Conservation (phyloP, 2,329 filamentous ascomycete genomes). For the Ramularia endophylla region DNA sequence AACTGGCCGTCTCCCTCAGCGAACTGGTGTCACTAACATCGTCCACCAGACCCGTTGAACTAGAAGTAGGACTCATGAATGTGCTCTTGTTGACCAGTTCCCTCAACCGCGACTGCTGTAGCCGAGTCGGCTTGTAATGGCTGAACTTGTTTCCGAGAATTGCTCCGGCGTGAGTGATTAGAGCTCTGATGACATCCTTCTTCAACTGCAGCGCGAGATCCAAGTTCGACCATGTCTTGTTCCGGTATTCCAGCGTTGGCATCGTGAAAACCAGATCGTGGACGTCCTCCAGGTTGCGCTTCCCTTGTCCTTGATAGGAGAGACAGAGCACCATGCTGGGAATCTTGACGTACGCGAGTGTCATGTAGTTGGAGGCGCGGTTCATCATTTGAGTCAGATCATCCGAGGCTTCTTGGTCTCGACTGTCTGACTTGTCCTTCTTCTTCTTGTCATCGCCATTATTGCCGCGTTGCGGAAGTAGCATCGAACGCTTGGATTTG, state of each 20-base stretch:
- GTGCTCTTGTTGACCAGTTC: constrained; percentile 77
- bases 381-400: constrained; percentile 96
- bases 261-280: constrained; percentile 97
- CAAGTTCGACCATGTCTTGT: constrained; percentile 99
- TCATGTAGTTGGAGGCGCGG: constrained; percentile 95
- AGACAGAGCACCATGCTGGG: constrained; percentile 92
- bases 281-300: constrained; percentile 92
- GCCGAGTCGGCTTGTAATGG: constrained; percentile 74
- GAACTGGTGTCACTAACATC: background rate
- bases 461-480: constrained; percentile 8
- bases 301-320: constrained; percentile 92
- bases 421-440: constrained; percentile 47
- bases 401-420: constrained; percentile 64
- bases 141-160: constrained; percentile 98
- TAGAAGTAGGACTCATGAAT: constrained; percentile 40
- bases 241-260: constrained; percentile 89
- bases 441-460: constrained; percentile 23
- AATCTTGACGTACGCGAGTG: constrained; percentile 89
- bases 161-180: constrained; percentile 91
- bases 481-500: constrained; percentile 27
- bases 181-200: constrained; percentile 85
- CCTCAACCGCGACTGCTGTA: constrained; percentile 70
- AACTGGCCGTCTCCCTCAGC: background rate
- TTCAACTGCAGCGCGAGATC: constrained; percentile 90
- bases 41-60: constrained; percentile 7